Evolutionary conservation across 2,329 filamentous ascomycete genomes (phyloP).

Genomic region (Phoma sp.): DNA sequence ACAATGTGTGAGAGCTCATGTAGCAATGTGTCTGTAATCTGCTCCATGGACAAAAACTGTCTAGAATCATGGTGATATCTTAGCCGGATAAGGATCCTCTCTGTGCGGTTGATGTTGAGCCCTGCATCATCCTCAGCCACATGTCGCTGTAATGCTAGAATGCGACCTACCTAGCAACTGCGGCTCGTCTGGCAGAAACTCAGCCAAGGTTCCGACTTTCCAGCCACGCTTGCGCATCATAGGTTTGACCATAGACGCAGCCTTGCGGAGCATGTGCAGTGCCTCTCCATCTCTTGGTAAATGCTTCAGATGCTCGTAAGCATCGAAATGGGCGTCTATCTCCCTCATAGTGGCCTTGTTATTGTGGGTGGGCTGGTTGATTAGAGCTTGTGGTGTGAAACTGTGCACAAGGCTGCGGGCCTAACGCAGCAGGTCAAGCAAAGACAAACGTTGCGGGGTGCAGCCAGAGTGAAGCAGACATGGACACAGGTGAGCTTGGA

Average conservation of each 20-base stretch:
- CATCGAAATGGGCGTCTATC: slow-evolving; percentile 56
- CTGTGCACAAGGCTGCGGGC: background rate
- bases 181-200: slow-evolving; percentile 80
- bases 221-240: slow-evolving; percentile 89
- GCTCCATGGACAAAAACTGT: slow-evolving; percentile 80
- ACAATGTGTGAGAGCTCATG: slow-evolving; percentile 92
- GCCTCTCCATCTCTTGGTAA: slow-evolving; percentile 53
- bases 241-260: slow-evolving; percentile 89
- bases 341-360: slow-evolving; percentile 46
- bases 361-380: background rate
- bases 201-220: slow-evolving; percentile 77
- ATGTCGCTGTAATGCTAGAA: background rate
- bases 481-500: slow-evolving; percentile 11
- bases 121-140: slow-evolving; percentile 50
- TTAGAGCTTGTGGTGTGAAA: background rate
- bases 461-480: slow-evolving; percentile 4
- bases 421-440: background rate
- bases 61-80: slow-evolving; percentile 75
- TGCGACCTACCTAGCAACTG: slow-evolving; percentile 69
- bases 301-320: slow-evolving; percentile 57
- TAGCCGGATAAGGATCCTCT: slow-evolving; percentile 81
- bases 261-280: slow-evolving; percentile 71
- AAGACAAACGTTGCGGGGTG: background rate
- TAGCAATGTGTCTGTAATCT: slow-evolving; percentile 87
- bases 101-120: slow-evolving; percentile 77